A percentile compares a stretch with the other conserved stretches of the same genome.
These are phyloP conservation scores for Sophora flavescens DNA, from an alignment of 306 rosid species.

Conservation along the genomic window DNA sequence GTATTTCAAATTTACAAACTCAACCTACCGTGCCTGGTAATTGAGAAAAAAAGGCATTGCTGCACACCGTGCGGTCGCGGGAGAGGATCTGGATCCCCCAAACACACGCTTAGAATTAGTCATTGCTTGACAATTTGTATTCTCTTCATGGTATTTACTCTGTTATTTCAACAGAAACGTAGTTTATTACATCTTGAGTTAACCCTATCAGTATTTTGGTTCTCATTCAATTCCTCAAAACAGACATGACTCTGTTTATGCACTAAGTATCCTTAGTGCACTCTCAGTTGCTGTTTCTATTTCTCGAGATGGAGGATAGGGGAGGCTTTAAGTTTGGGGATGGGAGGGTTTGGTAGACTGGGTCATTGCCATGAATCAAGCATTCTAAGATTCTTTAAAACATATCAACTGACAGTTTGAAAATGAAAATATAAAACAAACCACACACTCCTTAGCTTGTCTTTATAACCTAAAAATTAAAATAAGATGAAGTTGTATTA, in stretches of 20 bases:
- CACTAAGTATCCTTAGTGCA: neutral
- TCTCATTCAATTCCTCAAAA: conserved; percentile 6
- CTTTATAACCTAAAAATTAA: neutral
- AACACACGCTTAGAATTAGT: too few relatives aligned
- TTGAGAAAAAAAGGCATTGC: too few relatives aligned
- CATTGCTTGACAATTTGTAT: conserved; percentile 32
- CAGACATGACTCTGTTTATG: conserved; percentile 12
- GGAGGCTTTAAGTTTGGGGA: conserved; percentile 64
- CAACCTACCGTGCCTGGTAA: too few relatives aligned
- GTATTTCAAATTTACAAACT: too few relatives aligned
- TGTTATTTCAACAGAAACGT: conserved; percentile 25
- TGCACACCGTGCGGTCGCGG: too few relatives aligned
- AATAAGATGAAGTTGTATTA: conserved; percentile 9
- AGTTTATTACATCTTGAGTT: neutral
- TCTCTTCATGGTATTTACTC: conserved; percentile 1
- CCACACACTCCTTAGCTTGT: neutral
- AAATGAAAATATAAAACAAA: too few relatives aligned
- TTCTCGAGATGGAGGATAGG: conserved; percentile 58
- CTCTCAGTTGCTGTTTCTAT: conserved; percentile 19
- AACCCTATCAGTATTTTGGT: neutral
- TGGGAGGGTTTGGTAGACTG: conserved; percentile 62
- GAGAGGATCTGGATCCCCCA: too few relatives aligned
- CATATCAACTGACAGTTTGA: too few relatives aligned
- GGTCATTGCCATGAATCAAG: conserved; percentile 61
- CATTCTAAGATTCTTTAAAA: conserved; percentile 48